Percentiles rank a stretch among this genome's conserved stretches.
Evolutionary conservation across 345 rosid species (phyloP).

Genomic region (Salix udensis): DNA sequence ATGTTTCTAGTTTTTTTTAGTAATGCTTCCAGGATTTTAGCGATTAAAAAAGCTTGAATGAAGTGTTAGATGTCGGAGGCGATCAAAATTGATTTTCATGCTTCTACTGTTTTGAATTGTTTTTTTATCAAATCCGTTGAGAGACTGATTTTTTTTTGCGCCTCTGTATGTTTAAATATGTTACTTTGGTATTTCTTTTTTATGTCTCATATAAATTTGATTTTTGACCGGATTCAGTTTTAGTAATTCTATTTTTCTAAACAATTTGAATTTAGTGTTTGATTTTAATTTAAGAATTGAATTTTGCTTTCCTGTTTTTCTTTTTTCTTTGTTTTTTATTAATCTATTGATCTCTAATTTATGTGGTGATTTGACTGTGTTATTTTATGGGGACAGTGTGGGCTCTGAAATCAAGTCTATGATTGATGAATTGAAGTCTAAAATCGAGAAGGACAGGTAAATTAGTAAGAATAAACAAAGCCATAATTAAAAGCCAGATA

Average conservation of each 20-base stretch:
- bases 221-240: background rate
- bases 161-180: background rate
- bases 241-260: background rate
- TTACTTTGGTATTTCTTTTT: background rate
- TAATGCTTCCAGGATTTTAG: background rate
- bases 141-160: background rate
- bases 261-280: background rate
- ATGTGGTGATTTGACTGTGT: background rate
- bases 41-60: background rate
- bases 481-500: background rate
- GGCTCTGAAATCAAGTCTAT: slow-evolving; percentile 63
- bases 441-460: slow-evolving; percentile 79
- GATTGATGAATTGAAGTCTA: slow-evolving; percentile 64
- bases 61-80: background rate
- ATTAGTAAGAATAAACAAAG: background rate
- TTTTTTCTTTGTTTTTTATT: background rate
- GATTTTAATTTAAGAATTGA: background rate
- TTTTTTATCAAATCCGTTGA: background rate
- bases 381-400: slow-evolving; percentile 43
- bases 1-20: no score
- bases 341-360: background rate
- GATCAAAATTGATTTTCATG: background rate
- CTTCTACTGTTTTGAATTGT: background rate
- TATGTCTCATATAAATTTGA: no score
- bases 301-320: background rate